Percentiles rank a stretch among this genome's conserved stretches.
These are phyloP conservation scores for Skeletonema menzelii DNA, from an alignment of 108 stramenopile genomes.

Conservation along the genomic window DNA sequence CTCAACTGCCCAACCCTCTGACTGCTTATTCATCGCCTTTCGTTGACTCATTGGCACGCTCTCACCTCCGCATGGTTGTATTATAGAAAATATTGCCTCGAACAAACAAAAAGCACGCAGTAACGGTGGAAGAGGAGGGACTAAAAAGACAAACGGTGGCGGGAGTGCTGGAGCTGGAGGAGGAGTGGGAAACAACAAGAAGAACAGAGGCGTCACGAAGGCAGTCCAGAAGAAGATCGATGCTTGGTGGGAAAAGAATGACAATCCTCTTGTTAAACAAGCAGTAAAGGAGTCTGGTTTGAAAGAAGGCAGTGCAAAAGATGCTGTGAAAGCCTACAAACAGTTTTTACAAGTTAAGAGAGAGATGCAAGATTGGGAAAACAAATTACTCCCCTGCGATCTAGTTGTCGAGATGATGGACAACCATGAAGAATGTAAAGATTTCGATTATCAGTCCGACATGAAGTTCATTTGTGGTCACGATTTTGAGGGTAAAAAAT, in stretches of 20 bases:
- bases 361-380: background rate
- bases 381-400: background rate
- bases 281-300: background rate
- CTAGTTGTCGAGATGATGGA: background rate
- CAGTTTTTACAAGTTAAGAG: background rate
- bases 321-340: background rate
- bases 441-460: background rate
- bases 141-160: background rate
- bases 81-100: background rate
- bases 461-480: background rate
- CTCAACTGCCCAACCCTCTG: no score
- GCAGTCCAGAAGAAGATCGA: background rate
- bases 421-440: background rate
- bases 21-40: background rate
- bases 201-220: background rate
- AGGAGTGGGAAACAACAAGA: background rate
- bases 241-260: background rate
- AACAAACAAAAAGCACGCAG: background rate
- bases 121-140: background rate
- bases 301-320: background rate
- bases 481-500: background rate
- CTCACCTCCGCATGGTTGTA: background rate
- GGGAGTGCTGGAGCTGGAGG: background rate
- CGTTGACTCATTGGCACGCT: background rate
- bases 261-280: background rate